Percentiles rank a stretch among this genome's conserved stretches.
Conservation (phyloP, 208 protist genomes). For the Leishmania lainsoni region DNA sequence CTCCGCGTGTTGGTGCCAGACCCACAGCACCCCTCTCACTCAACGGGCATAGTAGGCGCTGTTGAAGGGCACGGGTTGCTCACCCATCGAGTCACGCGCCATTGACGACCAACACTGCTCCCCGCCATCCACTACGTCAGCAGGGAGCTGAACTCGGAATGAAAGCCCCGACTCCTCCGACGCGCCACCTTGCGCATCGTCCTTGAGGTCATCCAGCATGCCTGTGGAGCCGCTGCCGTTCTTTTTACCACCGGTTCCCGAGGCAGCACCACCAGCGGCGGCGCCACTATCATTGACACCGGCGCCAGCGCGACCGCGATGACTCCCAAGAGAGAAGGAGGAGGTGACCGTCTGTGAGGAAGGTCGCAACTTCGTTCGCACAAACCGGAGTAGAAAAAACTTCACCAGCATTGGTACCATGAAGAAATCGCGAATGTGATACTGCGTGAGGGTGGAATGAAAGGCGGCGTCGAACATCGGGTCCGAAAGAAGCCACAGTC, state of each 20-base stretch:
- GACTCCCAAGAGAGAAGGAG: constrained; percentile 5
- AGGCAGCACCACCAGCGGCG: neutral
- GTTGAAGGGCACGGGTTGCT: constrained; percentile 23
- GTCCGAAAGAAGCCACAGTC: constrained; percentile 83
- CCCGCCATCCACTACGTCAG: constrained; percentile 66
- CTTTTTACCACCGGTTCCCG: neutral
- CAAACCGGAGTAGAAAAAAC: constrained; percentile 67
- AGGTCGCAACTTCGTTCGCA: constrained; percentile 45
- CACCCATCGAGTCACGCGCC: constrained; percentile 32
- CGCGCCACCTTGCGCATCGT: neutral
- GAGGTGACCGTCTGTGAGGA: neutral
- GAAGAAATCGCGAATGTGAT: constrained; percentile 75
- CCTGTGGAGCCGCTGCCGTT: neutral
- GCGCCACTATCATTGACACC: neutral
- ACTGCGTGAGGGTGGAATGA: constrained; percentile 60
- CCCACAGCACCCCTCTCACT: neutral
- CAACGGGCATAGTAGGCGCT: constrained; percentile 6
- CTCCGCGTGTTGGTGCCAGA: neutral
- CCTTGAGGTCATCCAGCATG: neutral
- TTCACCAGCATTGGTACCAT: constrained; percentile 64
- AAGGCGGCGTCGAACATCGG: constrained; percentile 79
- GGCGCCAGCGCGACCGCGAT: constrained; percentile 12
- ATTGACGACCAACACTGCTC: constrained; percentile 46
- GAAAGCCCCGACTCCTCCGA: constrained; percentile 35
- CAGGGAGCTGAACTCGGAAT: constrained; percentile 65